Conservation (phyloP, 192 early-diverging fungal genomes). For the Backusella luteola region DNA sequence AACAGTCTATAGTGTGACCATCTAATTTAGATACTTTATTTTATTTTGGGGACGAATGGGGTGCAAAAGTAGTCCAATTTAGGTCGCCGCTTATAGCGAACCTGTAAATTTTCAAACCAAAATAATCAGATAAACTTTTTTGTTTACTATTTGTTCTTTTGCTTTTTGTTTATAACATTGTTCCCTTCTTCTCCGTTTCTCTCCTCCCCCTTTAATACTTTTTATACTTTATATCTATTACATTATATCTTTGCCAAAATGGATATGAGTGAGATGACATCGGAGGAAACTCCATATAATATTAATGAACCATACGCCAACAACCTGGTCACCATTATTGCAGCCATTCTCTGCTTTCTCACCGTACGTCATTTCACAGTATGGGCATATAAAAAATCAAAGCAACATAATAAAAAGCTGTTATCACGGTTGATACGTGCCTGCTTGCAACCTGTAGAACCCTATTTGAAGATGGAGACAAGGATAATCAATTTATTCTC, state of each 20-base stretch:
- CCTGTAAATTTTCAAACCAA: neutral
- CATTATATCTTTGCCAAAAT: neutral
- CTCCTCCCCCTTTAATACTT: neutral
- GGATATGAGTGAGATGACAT: slow-evolving; percentile 3
- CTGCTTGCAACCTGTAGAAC: neutral
- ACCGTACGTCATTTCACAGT: neutral
- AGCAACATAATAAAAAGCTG: neutral
- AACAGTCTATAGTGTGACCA: no score
- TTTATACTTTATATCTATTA: neutral
- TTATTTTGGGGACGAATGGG: no score
- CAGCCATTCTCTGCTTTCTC: neutral
- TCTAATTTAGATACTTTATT: no score
- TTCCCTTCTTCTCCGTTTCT: neutral
- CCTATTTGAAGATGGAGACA: slow-evolving; percentile 22
- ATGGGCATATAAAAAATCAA: neutral
- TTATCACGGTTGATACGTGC: neutral
- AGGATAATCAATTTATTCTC: slow-evolving; percentile 43
- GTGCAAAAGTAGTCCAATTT: neutral
- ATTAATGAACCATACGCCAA: slow-evolving; percentile 9
- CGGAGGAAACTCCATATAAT: slow-evolving; percentile 1
- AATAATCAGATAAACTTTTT: slow-evolving; percentile 2
- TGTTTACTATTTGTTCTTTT: neutral
- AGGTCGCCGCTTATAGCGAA: neutral
- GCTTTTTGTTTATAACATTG: neutral
- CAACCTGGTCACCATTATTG: neutral